Percentiles rank a stretch among this genome's conserved stretches.
These are phyloP conservation scores for Sergeia podlipaevii DNA, from an alignment of 208 protist species.

Conservation along the genomic window DNA sequence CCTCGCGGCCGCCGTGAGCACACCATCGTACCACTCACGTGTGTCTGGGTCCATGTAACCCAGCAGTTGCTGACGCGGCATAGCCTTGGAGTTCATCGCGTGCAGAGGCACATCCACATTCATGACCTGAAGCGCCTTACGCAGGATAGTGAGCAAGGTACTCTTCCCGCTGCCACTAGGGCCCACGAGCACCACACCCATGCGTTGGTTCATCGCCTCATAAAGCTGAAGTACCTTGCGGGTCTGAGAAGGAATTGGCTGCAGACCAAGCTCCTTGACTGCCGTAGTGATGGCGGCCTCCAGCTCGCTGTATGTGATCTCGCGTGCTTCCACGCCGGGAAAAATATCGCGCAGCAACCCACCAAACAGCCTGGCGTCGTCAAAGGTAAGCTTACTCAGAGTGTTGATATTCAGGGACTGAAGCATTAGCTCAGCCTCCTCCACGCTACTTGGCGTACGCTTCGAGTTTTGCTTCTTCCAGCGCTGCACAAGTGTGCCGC, in stretches of 20 bases:
- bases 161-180: conserved; percentile 93
- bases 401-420: conserved; percentile 97
- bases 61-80: conserved; percentile 92
- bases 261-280: conserved; percentile 59
- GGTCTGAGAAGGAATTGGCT: conserved; percentile 67
- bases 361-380: conserved; percentile 95
- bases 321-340: conserved; percentile 51
- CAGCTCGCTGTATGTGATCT: conserved; percentile 81
- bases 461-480: conserved; percentile 70
- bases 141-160: conserved; percentile 78
- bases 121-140: conserved; percentile 78
- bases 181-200: conserved; percentile 93
- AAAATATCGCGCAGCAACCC: conserved; percentile 92
- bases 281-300: conserved; percentile 70
- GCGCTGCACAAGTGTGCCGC: conserved; percentile 78
- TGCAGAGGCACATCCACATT: conserved; percentile 72
- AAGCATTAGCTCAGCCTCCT: conserved; percentile 92
- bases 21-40: conserved; percentile 98
- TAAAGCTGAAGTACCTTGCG: conserved; percentile 93
- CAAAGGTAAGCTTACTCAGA: conserved; percentile 96
- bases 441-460: conserved; percentile 56
- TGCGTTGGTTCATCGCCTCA: conserved; percentile 91
- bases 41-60: conserved; percentile 96
- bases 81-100: conserved; percentile 93
- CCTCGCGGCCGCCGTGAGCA: conserved; percentile 95